Evolutionary conservation across 495 filamentous ascomycete genomes (phyloP), one percentile per base, ranked within the genome.

Genomic region (Entonaema liquescens): DNA sequence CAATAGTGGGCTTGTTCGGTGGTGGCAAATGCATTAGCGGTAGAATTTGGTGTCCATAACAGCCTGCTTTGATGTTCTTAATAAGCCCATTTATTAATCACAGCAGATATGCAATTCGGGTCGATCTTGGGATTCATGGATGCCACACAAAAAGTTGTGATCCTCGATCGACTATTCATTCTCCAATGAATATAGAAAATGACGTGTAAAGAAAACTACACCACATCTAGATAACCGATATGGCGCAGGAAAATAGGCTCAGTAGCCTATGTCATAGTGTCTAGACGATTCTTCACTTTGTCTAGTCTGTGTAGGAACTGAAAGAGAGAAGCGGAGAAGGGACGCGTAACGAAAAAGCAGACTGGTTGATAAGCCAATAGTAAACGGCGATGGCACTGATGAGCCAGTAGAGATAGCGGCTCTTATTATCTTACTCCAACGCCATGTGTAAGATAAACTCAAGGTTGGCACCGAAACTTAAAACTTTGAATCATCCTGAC

Each of bases 391-490:
- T 31, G 60, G 33, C 60, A 36, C 31, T 11, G 60, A 55, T n/a
- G 21, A 52, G 40, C 54, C 29, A 60, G 35, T 60, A 59, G 35
- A 55, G 58, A 21, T 28, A 11, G 19, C 17, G 33, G 31, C 11
- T 26, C 29, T 36, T 21, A 35, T 57, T 49, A 62, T 42, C 21
- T 52, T 71, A 56, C 68, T 44, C 57, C 38, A 58, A 57, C 26
- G 12, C 49, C 50, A 59, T 55, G 50, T 54, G 53, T 59, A 8
- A 23, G n/a, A 35, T 47, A 4, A 13, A 28, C 40, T 58, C 42
- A 53, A 57, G 68, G 65, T 64, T 67, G 49, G 28, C 65, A 25
- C 65, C 65, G 65, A 60, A 72, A 68, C 70, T 54, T 40, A 57
- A 67, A 35, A 40, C 19, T 28, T 17, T 15, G 63, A 58, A 25